phyloP scores from a whole-genome alignment of 1,284 basidiomycete species.

The Calocybe gambosa region DNA sequence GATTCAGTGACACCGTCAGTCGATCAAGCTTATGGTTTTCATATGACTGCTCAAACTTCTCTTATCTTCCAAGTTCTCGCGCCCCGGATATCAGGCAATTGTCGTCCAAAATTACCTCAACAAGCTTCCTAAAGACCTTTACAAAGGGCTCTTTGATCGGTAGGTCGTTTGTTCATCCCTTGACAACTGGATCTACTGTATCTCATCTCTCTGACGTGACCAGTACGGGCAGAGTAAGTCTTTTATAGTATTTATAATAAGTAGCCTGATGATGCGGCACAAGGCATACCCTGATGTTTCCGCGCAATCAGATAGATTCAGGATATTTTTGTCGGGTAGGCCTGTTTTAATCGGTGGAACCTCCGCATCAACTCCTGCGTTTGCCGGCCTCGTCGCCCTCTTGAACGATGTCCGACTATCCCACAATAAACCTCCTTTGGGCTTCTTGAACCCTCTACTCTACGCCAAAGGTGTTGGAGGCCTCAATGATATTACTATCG shows the following conservation, averaged over 20 bases:
- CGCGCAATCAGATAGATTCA: constrained; percentile 46
- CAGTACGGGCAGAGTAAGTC: constrained; percentile 26
- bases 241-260: background rate
- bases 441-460: constrained; percentile 59
- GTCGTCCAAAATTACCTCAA: constrained; percentile 39
- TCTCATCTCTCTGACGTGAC: background rate
- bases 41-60: background rate
- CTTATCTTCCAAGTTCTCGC: constrained; percentile 36
- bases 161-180: constrained; percentile 22
- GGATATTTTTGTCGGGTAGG: constrained; percentile 35
- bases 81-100: constrained; percentile 47
- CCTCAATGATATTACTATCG: constrained; percentile 51
- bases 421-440: constrained; percentile 40
- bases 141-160: constrained; percentile 55
- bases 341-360: constrained; percentile 43
- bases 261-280: background rate
- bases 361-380: constrained; percentile 52
- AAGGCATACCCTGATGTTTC: constrained; percentile 55
- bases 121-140: constrained; percentile 40
- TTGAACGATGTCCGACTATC: constrained; percentile 58
- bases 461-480: constrained; percentile 36
- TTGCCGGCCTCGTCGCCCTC: constrained; percentile 50
- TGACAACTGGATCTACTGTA: background rate
- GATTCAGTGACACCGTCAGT: constrained; percentile 56
- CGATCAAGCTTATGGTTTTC: background rate